Conservation (phyloP, 495 filamentous ascomycete genomes). For the Hypoxylon intermedium region DNA sequence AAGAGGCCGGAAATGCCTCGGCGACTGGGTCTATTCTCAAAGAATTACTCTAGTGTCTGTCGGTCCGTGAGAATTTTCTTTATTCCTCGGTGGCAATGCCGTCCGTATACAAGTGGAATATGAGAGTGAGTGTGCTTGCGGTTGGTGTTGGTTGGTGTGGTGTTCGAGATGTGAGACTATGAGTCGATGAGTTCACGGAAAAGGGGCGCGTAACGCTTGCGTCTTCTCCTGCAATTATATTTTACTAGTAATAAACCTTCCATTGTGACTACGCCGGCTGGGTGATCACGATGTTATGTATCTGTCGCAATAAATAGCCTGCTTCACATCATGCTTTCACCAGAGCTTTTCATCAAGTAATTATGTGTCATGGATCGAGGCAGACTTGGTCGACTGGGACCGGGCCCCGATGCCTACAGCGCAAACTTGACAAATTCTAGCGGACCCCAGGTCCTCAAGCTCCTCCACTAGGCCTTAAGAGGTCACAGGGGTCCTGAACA, state of each 20-base stretch:
- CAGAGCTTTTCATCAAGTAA: slow-evolving; percentile 57
- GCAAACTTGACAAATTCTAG: slow-evolving; percentile 16
- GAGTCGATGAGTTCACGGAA: neutral
- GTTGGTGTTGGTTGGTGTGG: too few relatives aligned
- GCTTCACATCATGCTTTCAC: slow-evolving; percentile 35
- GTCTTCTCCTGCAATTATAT: slow-evolving; percentile 25
- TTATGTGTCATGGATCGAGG: slow-evolving; percentile 57
- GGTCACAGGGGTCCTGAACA: slow-evolving; percentile 11
- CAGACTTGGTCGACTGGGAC: slow-evolving; percentile 24
- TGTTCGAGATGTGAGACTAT: neutral
- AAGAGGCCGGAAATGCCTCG: too few relatives aligned
- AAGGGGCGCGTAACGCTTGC: slow-evolving; percentile 13
- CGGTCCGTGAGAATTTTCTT: too few relatives aligned
- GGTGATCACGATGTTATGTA: slow-evolving; percentile 29
- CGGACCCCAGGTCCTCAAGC: slow-evolving; percentile 23
- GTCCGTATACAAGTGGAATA: too few relatives aligned
- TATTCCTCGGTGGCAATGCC: too few relatives aligned
- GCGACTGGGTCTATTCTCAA: too few relatives aligned
- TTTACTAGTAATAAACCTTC: slow-evolving; percentile 30
- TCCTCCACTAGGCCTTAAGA: slow-evolving; percentile 15
- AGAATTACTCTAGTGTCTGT: too few relatives aligned
- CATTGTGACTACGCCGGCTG: slow-evolving; percentile 22
- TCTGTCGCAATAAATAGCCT: slow-evolving; percentile 29
- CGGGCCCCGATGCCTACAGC: slow-evolving; percentile 26
- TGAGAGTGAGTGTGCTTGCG: neutral